Base-by-base conservation (phyloP, 2,329 filamentous ascomycete species). In the Pseudovirgaria hyperparasitica region DNA sequence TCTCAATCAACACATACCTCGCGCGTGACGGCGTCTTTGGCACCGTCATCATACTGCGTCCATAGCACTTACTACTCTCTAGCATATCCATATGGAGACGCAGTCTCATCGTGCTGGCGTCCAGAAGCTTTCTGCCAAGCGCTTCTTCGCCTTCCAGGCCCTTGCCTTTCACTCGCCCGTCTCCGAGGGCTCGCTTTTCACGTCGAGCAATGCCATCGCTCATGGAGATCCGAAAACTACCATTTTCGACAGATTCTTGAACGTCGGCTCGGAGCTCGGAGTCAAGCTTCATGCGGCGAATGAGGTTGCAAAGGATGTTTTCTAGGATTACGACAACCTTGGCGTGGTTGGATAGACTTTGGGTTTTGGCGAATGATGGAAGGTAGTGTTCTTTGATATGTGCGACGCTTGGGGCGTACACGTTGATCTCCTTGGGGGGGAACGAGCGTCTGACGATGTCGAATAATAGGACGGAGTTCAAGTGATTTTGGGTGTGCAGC, bases 151-250 rank as follows among this genome's bases (percentile, higher is more conserved):
- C 32, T 8, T 36, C 36, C 22, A 46, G 50, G 1, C 45, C 54
- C 33, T 51, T 58, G 38, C 54, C 64, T 26, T 54, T 63, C 34
- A 55, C 58, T 22, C 68, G 0, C 74, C 75, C 11, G 41, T 33
- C 32, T 67, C 54, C n/a, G 70, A 54, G 1, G 66, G 62, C 1
- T 45, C 29, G 19, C 53, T 52, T 10, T 76, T 26, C 3, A 24
- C 22, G 2, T 35, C 28, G 9, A 31, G 16, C 4, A 28, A 25
- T 14, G 17, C 17, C 5, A 27, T 16, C n/a, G n/a, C n/a, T n/a
- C n/a, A n/a, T 1, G 45, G 49, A 1, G 40, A 28, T 9, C 34
- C 19, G 3, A 52, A 32, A 9, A 26, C 26, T n/a, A 44, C 25
- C 5, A 34, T 22, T 4, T 30, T 28, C 36, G 51, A 42, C 46